A percentile compares a stretch with the other conserved stretches of the same genome.
These are phyloP conservation scores for Meira nashicola DNA, from an alignment of 1,284 basidiomycete genomes.

Conservation along the genomic window DNA sequence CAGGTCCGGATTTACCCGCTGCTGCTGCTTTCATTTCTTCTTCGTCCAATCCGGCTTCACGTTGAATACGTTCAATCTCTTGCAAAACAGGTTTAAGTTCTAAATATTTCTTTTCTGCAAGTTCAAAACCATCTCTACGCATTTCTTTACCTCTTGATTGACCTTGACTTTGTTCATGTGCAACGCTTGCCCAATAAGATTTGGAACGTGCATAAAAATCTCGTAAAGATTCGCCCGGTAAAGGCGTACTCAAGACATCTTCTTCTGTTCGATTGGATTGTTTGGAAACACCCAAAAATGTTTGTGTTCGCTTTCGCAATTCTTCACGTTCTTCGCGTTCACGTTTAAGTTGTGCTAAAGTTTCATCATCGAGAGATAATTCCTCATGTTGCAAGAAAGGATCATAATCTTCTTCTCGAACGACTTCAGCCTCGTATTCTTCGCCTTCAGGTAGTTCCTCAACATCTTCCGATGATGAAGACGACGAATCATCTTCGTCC, in stretches of 20 bases:
- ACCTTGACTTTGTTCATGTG: constrained; percentile 58
- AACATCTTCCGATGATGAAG: constrained; percentile 30
- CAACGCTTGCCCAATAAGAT: constrained; percentile 72
- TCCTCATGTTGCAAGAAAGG: constrained; percentile 12
- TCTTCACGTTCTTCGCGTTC: constrained; percentile 55
- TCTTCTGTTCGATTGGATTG: constrained; percentile 65
- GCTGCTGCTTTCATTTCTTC: constrained; percentile 64
- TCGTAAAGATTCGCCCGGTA: constrained; percentile 80
- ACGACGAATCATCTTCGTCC: constrained; percentile 18
- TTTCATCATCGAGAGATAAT: constrained; percentile 21
- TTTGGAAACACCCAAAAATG: constrained; percentile 70
- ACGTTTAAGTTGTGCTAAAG: constrained; percentile 21
- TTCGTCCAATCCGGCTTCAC: constrained; percentile 79
- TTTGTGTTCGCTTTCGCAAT: constrained; percentile 63
- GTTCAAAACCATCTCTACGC: constrained; percentile 62
- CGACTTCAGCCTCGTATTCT: constrained; percentile 23
- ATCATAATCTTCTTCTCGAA: constrained; percentile 13
- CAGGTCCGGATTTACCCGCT: constrained; percentile 33
- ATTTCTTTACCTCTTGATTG: constrained; percentile 74
- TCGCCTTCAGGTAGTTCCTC: constrained; percentile 36
- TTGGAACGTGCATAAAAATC: constrained; percentile 72
- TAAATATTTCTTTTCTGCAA: constrained; percentile 42
- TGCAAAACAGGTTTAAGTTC: constrained; percentile 50
- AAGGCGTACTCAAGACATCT: constrained; percentile 73
- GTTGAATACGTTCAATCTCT: constrained; percentile 71